These are phyloP conservation scores for Boletus sp. DNA, from an alignment of 768 basidiomycete genomes.

Conservation along the genomic window DNA sequence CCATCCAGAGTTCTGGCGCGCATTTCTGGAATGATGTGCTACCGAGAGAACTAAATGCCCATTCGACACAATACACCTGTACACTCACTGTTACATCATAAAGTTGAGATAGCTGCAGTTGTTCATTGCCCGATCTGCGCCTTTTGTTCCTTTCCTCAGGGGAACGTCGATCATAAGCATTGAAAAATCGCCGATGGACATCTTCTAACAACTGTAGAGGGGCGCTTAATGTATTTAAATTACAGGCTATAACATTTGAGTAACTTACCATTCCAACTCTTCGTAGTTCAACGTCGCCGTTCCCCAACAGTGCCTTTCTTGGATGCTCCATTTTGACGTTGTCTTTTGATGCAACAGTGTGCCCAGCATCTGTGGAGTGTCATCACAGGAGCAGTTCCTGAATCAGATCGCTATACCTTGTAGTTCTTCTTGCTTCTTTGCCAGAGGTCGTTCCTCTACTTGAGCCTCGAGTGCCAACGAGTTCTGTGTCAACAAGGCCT, in stretches of 20 bases:
- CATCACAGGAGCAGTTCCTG: not conserved
- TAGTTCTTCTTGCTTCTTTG: constrained; percentile 81
- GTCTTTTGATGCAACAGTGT: constrained; percentile 16
- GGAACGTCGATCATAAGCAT: constrained; percentile 50
- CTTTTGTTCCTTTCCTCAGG: constrained; percentile 28
- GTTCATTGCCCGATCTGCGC: constrained; percentile 24
- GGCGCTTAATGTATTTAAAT: not conserved
- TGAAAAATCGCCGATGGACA: constrained; percentile 76
- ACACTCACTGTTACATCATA: constrained; percentile 79
- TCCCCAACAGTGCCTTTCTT: constrained; percentile 78
- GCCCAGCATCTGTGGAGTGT: constrained; percentile 13
- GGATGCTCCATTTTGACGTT: constrained; percentile 41
- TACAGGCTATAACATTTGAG: not conserved
- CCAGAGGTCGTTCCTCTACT: constrained; percentile 80
- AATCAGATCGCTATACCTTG: constrained; percentile 41
- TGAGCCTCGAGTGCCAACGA: constrained; percentile 78
- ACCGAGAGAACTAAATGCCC: constrained; percentile 3
- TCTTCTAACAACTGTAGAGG: constrained; percentile 66
- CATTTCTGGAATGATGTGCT: constrained; percentile 85
- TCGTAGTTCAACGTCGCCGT: constrained; percentile 79
- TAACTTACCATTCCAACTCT: constrained; percentile 67
- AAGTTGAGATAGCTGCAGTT: constrained; percentile 30
- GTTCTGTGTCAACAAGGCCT: constrained; percentile 64
- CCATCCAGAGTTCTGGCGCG: constrained; percentile 74
- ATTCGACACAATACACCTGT: not conserved